Evolutionary conservation across 2,329 filamentous ascomycete species (phyloP).

Genomic region (Aspergillus floridensis): DNA sequence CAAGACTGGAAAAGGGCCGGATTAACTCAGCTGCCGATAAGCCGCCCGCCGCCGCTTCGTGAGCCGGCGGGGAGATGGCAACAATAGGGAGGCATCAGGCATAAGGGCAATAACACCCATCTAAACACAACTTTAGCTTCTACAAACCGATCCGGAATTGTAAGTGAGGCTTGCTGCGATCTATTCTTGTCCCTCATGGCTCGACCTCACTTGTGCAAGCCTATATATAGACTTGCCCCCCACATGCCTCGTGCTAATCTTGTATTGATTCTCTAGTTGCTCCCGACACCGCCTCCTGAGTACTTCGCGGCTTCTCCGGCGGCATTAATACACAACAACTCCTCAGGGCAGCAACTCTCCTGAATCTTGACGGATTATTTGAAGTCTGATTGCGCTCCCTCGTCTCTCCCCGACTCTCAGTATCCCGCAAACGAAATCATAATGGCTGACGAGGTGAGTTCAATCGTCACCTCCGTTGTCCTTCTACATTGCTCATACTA

Average conservation of each 20-base stretch:
- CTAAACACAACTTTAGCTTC: too few relatives aligned
- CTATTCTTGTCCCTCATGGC: not conserved
- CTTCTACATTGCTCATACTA: constrained; percentile 2
- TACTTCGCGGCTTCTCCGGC: not conserved
- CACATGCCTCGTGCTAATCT: not conserved
- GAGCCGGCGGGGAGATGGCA: constrained; percentile 13
- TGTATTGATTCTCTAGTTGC: not conserved
- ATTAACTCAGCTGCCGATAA: constrained; percentile 19
- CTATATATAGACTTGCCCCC: not conserved
- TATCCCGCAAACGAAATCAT: constrained; percentile 8
- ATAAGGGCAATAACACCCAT: not conserved
- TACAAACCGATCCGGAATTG: not conserved
- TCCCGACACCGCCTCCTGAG: constrained; percentile 25
- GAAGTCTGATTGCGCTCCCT: not conserved
- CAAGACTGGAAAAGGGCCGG: constrained; percentile 17
- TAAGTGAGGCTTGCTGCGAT: not conserved
- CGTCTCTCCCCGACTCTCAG: not conserved
- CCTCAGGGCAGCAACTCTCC: not conserved
- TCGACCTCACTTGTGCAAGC: not conserved
- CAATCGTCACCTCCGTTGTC: not conserved
- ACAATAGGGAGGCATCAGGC: constrained; percentile 6
- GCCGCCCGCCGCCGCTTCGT: constrained; percentile 19
- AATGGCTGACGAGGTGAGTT: constrained; percentile 46
- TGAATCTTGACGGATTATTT: not conserved
- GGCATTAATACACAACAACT: not conserved